Percentiles rank a stretch among this genome's conserved stretches.
phyloP scores from a whole-genome alignment of 2,329 filamentous ascomycete genomes.

The Epichloe elymi region DNA sequence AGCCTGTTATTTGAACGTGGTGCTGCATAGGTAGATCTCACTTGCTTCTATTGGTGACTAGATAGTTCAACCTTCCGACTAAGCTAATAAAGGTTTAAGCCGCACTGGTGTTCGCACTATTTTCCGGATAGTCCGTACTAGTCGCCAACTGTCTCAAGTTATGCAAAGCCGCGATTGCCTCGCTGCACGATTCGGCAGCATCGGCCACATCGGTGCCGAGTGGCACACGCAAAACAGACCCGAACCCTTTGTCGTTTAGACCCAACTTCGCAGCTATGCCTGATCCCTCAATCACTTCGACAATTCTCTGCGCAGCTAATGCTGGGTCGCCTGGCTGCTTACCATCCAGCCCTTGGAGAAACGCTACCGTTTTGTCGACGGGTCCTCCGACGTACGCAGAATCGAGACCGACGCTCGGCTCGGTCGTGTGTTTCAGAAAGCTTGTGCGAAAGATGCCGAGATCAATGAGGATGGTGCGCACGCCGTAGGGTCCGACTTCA shows the following conservation, averaged over 20 bases:
- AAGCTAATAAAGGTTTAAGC: too few relatives aligned
- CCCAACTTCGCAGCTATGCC: not conserved
- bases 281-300: not conserved
- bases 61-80: too few relatives aligned
- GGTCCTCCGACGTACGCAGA: too few relatives aligned
- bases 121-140: not conserved
- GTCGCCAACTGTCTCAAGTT: not conserved
- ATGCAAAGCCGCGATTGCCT: not conserved
- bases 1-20: too few relatives aligned
- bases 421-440: too few relatives aligned
- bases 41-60: too few relatives aligned
- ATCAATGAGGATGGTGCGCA: too few relatives aligned
- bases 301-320: not conserved
- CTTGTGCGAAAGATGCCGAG: too few relatives aligned
- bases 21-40: too few relatives aligned
- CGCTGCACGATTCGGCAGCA: not conserved
- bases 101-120: not conserved
- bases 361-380: not conserved
- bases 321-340: not conserved
- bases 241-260: not conserved
- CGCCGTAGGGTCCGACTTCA: too few relatives aligned
- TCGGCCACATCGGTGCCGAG: not conserved
- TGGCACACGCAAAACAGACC: not conserved
- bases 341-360: not conserved
- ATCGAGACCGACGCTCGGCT: too few relatives aligned